phyloP scores from a whole-genome alignment of 352 stramenopile species.

The Phytopythium mirpurense region DNA sequence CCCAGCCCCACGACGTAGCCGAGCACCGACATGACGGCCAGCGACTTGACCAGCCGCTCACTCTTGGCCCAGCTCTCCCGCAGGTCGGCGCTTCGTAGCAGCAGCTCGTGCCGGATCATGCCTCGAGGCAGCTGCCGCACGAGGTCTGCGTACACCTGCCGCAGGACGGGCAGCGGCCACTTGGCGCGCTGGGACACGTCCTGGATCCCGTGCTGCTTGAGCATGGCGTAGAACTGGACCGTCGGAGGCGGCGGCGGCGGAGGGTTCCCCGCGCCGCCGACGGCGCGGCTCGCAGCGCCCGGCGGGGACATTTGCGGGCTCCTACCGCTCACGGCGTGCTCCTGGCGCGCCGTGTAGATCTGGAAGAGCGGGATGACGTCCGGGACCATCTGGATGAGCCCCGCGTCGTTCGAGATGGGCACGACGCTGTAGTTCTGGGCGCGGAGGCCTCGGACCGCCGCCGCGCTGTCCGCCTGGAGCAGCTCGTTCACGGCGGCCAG shows the following conservation, averaged over 20 bases:
- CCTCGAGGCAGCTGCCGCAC: slow-evolving; percentile 56
- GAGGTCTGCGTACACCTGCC: slow-evolving; percentile 66
- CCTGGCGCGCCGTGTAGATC: slow-evolving; percentile 55
- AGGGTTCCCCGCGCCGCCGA: neutral
- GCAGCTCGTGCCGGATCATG: slow-evolving; percentile 60
- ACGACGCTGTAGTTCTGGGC: slow-evolving; percentile 76
- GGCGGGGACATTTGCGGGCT: slow-evolving; percentile 14
- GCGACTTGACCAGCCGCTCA: slow-evolving; percentile 52
- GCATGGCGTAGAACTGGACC: slow-evolving; percentile 76
- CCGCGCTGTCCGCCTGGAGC: slow-evolving; percentile 38
- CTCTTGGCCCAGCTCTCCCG: slow-evolving; percentile 57
- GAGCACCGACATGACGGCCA: slow-evolving; percentile 86
- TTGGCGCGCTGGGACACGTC: slow-evolving; percentile 62
- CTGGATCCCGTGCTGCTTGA: slow-evolving; percentile 71
- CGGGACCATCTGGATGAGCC: slow-evolving; percentile 85
- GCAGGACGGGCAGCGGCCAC: slow-evolving; percentile 55
- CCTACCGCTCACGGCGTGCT: slow-evolving; percentile 15
- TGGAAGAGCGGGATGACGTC: slow-evolving; percentile 80
- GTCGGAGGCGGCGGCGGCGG: slow-evolving; percentile 38
- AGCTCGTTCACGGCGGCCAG: slow-evolving; percentile 70
- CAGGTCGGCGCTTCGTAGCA: slow-evolving; percentile 48
- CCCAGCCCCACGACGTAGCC: slow-evolving; percentile 88
- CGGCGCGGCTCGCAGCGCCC: slow-evolving; percentile 1
- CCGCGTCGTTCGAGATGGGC: slow-evolving; percentile 69
- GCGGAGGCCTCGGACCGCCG: slow-evolving; percentile 34